These are phyloP conservation scores for Trichosporon coremiiforme DNA, from an alignment of 1,284 basidiomycete species.

Conservation along the genomic window DNA sequence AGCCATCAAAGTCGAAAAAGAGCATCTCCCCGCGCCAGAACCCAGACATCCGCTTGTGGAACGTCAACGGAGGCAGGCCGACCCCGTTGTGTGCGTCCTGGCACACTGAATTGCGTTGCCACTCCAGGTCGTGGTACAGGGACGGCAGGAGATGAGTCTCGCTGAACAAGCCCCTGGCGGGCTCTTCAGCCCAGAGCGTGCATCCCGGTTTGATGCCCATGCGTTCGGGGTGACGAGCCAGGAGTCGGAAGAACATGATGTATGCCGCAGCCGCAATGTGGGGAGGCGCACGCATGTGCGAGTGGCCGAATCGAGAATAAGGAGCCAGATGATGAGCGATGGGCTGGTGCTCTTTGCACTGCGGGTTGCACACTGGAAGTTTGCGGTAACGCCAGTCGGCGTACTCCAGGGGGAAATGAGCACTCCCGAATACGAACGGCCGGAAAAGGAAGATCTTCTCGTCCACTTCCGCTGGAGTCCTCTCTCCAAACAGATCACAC, in stretches of 20 bases:
- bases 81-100: conserved; percentile 55
- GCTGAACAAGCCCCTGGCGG: conserved; percentile 35
- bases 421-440: conserved; percentile 61
- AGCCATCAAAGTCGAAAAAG: conserved; percentile 61
- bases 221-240: conserved; percentile 47
- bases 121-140: conserved; percentile 54
- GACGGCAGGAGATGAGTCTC: conserved; percentile 45
- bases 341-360: conserved; percentile 35
- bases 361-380: conserved; percentile 48
- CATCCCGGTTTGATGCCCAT: conserved; percentile 37
- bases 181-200: conserved; percentile 32
- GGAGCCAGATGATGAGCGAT: conserved; percentile 39
- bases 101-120: conserved; percentile 56
- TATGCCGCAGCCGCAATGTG: conserved; percentile 44
- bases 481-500: conserved; percentile 39
- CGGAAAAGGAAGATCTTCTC: conserved; percentile 60
- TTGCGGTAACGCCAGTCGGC: conserved; percentile 57
- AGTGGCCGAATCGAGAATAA: conserved; percentile 51
- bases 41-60: conserved; percentile 56
- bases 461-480: conserved; percentile 56
- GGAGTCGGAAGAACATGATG: conserved; percentile 45
- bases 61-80: conserved; percentile 56
- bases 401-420: conserved; percentile 58
- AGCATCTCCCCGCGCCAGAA: conserved; percentile 60
- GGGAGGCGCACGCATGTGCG: conserved; percentile 47